Evolutionary conservation across 306 rosid genomes (phyloP).

Genomic region (Citrullus amarus): DNA sequence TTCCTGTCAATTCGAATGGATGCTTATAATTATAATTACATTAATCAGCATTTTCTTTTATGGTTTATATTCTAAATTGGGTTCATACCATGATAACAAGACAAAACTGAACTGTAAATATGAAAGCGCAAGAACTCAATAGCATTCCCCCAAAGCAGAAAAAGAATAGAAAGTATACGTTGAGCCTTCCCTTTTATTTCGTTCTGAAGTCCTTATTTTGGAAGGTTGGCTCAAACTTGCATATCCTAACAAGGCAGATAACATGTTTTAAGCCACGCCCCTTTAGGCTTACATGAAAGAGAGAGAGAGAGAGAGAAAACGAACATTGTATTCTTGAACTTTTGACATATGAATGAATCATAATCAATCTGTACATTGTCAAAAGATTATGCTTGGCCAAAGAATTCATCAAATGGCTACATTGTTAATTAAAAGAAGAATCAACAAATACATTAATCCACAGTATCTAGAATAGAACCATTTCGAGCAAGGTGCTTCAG

Average conservation of each 20-base stretch:
- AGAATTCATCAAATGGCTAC: background rate
- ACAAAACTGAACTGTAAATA: background rate
- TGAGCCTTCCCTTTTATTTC: background rate
- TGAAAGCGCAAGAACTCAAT: background rate
- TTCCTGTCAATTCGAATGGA: constrained; percentile 4
- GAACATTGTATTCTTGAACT: background rate
- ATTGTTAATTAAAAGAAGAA: background rate
- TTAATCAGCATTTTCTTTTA: background rate
- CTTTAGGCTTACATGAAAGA: background rate
- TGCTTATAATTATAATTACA: background rate
- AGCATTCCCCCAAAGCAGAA: background rate
- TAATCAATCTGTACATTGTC: constrained; percentile 3
- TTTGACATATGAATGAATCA: background rate
- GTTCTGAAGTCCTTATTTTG: background rate
- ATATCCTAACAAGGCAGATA: background rate
- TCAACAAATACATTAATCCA: constrained; percentile 26
- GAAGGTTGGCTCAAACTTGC: background rate
- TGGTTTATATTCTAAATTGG: background rate
- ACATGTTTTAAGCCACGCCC: background rate
- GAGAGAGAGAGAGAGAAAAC: background rate
- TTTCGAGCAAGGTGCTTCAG: constrained; percentile 47
- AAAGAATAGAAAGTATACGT: background rate
- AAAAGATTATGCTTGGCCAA: background rate
- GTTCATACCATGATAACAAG: background rate
- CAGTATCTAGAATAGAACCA: constrained; percentile 47